Percentiles rank a stretch among this genome's conserved stretches.
Conservation (phyloP, 345 rosid genomes). For the Cardiospermum halicacabum region DNA sequence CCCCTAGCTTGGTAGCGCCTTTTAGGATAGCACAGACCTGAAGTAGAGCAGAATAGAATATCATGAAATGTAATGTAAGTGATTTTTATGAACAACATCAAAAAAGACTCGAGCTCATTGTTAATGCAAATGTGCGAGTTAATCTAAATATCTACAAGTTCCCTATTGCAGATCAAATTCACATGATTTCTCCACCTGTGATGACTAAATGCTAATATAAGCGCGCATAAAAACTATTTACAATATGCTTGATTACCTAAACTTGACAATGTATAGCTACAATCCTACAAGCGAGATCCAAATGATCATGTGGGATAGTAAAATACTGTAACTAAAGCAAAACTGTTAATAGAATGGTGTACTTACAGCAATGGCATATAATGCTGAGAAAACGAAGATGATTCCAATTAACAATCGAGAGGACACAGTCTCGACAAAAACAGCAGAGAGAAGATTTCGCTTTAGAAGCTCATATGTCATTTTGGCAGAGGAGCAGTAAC, state of each 20-base stretch:
- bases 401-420: conserved; percentile 72
- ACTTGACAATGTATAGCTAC: not conserved
- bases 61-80: not conserved
- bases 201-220: not conserved
- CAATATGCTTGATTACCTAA: not conserved
- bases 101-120: too few species aligned
- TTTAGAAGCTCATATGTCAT: conserved; percentile 86
- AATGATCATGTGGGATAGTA: not conserved
- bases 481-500: conserved; percentile 80
- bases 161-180: not conserved
- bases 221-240: not conserved
- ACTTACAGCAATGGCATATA: conserved; percentile 74
- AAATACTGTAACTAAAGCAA: not conserved
- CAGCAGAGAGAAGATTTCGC: conserved; percentile 89
- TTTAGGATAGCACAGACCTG: conserved; percentile 70
- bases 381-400: conserved; percentile 64
- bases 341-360: not conserved
- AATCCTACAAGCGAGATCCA: not conserved
- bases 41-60: conserved; percentile 3
- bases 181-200: not conserved
- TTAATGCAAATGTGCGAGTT: too few species aligned
- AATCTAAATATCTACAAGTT: too few species aligned
- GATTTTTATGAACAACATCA: not conserved
- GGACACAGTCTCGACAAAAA: conserved; percentile 81
- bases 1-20: conserved; percentile 59